Base-by-base conservation (phyloP, 768 basidiomycete genomes). In the Crepidotus variabilis region DNA sequence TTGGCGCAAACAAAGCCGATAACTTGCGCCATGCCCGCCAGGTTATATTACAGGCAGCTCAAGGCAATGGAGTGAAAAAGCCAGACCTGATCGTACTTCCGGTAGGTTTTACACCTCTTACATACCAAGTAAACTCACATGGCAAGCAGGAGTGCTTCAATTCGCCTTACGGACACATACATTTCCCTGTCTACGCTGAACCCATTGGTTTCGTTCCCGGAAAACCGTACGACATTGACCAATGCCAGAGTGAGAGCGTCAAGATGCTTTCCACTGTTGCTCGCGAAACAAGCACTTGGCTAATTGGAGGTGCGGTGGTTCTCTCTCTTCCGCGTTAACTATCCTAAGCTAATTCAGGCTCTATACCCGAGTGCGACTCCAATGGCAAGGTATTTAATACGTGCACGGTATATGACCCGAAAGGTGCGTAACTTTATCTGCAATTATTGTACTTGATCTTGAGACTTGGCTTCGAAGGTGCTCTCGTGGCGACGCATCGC, bases 351-450 rank as follows among this genome's bases (percentile, higher is more conserved):
- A 33, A 48, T n/a, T 33, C 60, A 98, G 95, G 95, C 13, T 92
- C 94, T 2, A 95, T 99, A 51, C 97, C 97, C 0, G 96, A 99
- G 69, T 78, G 82, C 45, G 64, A 61, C 1, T 56, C 66, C 6
- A 78, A 80, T 20, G 82, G 83, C 52, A 88, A 90, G 56, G 56
- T 98, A 6, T 99, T 92, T 75, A 99, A 99, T 69, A 96, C 94
- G 2, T 87, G 90, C 60, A 94, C 91, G 3, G 92, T 93, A 4
- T 97, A 94, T 71, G 88, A 87, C 52, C 94, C 90, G 0, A 67
- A 84, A 72, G 92, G 91, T 82, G 56, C 22, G 67, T 21, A 8
- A 33, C 46, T 49, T 57, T 45, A 46, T 20, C 16, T 16, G 18
- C 23, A 21, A 50, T 39, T 16, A 36, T 56, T 36, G 43, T 51